Conservation (phyloP, 306 rosid species). For the Begonia masoniana region DNA sequence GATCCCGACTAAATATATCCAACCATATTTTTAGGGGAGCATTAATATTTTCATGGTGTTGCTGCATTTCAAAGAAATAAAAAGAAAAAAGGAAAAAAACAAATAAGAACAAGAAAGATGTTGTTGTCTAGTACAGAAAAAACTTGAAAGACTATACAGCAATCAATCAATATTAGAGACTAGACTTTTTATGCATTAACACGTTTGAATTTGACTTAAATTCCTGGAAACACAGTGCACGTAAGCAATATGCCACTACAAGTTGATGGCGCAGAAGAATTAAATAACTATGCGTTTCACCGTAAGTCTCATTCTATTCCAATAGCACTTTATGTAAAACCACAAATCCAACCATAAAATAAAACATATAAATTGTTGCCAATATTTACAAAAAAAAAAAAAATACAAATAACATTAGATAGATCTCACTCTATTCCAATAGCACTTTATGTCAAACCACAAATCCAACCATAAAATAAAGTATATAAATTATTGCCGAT, state of each 20-base stretch:
- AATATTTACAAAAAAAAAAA: no score
- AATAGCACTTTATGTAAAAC: no score
- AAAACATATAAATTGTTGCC: no score
- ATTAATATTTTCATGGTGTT: constrained; percentile 52
- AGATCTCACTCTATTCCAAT: constrained; percentile 57
- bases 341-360: no score
- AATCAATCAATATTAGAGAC: constrained; percentile 15
- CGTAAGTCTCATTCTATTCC: constrained; percentile 19
- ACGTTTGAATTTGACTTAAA: constrained; percentile 70
- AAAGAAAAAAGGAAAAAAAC: no score
- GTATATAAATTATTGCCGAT: no score
- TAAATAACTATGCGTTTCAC: constrained; percentile 22
- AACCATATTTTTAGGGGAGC: constrained; percentile 60
- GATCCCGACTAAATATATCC: constrained; percentile 25
- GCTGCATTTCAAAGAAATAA: constrained; percentile 34
- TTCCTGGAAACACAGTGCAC: constrained; percentile 74
- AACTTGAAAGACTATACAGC: constrained; percentile 5
- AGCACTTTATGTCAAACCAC: no score
- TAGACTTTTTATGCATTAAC: no score
- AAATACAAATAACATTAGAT: no score
- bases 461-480: no score
- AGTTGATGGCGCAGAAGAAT: constrained; percentile 33
- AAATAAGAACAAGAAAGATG: not conserved
- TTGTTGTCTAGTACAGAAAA: not conserved
- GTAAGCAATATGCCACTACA: no score